Conservation (phyloP, 805 yeast genomes). For the Kluyveromyces starmeri region DNA sequence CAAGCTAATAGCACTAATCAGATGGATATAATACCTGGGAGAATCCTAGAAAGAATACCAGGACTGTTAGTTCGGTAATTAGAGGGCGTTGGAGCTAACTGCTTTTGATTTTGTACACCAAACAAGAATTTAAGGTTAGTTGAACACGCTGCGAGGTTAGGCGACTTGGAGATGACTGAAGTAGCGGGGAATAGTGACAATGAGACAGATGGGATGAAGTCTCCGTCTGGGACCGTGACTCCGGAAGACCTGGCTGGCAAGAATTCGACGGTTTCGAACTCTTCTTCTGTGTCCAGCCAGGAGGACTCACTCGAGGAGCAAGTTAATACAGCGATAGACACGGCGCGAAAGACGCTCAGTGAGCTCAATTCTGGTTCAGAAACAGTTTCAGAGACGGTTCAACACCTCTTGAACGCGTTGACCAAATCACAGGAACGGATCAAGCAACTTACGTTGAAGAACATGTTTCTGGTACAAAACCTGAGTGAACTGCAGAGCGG, state of each 20-base stretch:
- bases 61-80: too few species aligned
- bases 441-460: slow-evolving; percentile 30
- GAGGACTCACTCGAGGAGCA: slow-evolving; percentile 6
- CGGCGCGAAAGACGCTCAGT: slow-evolving; percentile 4
- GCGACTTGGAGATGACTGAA: neutral
- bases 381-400: slow-evolving; percentile 1
- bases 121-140: too few species aligned
- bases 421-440: slow-evolving; percentile 22
- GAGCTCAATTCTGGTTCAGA: neutral
- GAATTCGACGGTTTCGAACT: slow-evolving; percentile 1
- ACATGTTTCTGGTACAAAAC: slow-evolving; percentile 32
- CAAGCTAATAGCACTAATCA: too few species aligned
- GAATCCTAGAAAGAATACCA: too few species aligned
- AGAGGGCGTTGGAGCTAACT: too few species aligned
- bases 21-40: too few species aligned
- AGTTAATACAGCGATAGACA: slow-evolving; percentile 6
- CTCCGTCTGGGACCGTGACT: neutral
- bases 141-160: too few species aligned
- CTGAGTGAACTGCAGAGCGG: slow-evolving; percentile 18
- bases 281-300: slow-evolving; percentile 1
- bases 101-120: too few species aligned
- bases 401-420: slow-evolving; percentile 14
- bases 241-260: slow-evolving; percentile 3
- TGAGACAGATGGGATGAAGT: neutral
- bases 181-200: neutral